These are phyloP conservation scores for Malbranchea zuffiana DNA, from an alignment of 2,329 filamentous ascomycete species.

Conservation along the genomic window DNA sequence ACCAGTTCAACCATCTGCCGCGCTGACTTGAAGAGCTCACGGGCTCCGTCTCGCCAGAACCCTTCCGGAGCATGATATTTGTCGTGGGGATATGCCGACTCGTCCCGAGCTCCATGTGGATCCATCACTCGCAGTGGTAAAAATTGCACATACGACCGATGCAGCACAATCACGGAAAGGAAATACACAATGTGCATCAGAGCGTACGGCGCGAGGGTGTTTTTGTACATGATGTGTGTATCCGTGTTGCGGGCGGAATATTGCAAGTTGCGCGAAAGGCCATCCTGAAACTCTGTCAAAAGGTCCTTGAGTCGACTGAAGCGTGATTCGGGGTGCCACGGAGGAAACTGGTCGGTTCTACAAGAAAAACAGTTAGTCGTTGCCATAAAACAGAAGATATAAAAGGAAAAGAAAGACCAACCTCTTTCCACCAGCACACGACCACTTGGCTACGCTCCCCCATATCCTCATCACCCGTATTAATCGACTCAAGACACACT, in stretches of 20 bases:
- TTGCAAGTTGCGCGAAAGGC: slow-evolving; percentile 42
- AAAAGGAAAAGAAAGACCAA: slow-evolving; percentile 17
- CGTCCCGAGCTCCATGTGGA: slow-evolving; percentile 44
- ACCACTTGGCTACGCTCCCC: slow-evolving; percentile 46
- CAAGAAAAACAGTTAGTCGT: slow-evolving; percentile 3
- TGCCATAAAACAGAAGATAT: slow-evolving; percentile 2
- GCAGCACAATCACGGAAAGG: slow-evolving; percentile 45
- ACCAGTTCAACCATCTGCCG: slow-evolving; percentile 45
- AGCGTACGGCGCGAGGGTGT: slow-evolving; percentile 43
- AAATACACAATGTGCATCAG: slow-evolving; percentile 46
- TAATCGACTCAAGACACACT: slow-evolving; percentile 44
- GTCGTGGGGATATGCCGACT: slow-evolving; percentile 36
- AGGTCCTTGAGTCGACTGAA: slow-evolving; percentile 38
- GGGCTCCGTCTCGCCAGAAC: slow-evolving; percentile 44
- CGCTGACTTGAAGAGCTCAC: slow-evolving; percentile 42
- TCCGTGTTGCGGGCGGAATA: slow-evolving; percentile 43
- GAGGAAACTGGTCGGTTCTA: slow-evolving; percentile 40
- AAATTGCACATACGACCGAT: slow-evolving; percentile 47
- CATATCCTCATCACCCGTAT: slow-evolving; percentile 46
- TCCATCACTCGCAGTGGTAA: slow-evolving; percentile 40
- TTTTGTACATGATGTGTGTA: slow-evolving; percentile 43
- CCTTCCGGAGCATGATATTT: slow-evolving; percentile 34
- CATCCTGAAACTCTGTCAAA: slow-evolving; percentile 41
- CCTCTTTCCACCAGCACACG: slow-evolving; percentile 44
- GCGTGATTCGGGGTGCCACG: slow-evolving; percentile 43